Base-by-base conservation (phyloP, 257 asterid genomes). In the Salvia hispanica region DNA sequence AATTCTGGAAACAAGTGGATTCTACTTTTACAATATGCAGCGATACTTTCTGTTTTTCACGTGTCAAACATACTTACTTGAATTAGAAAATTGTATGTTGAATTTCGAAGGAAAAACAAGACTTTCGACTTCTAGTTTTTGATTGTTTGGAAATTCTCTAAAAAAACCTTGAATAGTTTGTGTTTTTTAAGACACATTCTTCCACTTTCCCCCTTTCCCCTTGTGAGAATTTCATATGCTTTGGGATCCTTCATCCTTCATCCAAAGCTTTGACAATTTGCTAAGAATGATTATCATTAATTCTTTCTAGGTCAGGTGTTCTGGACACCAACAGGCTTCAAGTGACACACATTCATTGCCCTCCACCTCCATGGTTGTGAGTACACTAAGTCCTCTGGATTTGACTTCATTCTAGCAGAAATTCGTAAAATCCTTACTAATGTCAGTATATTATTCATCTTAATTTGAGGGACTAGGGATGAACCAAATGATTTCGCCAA, bases 311-410 rank as follows among this genome's bases (percentile, higher is more conserved):
- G 99, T 90, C 99, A 37, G 99, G 99, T 65, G 95, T 93, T 71
- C 76, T 88, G 64, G 88, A 93, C 81, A 80, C 83, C 66, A 72
- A 84, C 74, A 86, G 80, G 73, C 75, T 80, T 76, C 89, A 76
- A 79, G 96, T 93, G 79, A 90, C 99, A 7, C 99, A 93, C 74
- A 79, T 90, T 65, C 98, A 93, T 84, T 90, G 97, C 68, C 99
- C 99, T 66, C 97, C 98, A 63, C 97, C 96, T 47, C 74, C 91
- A 11, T 90, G 95, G 97, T 73, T 88, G 97, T 91, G 78, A 85
- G 97, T 90, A 73, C 65, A 39, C 72, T 4, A 9, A 36, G 39
- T 66, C 12, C 15, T 47, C 57, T 55, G 46, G 71, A 60, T 51
- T 39, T 67, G 66, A 43, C 6, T 34, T 51, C 62, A 15, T 52